Conservation (phyloP, 495 filamentous ascomycete species). For the Clavariopsis aquatica region DNA sequence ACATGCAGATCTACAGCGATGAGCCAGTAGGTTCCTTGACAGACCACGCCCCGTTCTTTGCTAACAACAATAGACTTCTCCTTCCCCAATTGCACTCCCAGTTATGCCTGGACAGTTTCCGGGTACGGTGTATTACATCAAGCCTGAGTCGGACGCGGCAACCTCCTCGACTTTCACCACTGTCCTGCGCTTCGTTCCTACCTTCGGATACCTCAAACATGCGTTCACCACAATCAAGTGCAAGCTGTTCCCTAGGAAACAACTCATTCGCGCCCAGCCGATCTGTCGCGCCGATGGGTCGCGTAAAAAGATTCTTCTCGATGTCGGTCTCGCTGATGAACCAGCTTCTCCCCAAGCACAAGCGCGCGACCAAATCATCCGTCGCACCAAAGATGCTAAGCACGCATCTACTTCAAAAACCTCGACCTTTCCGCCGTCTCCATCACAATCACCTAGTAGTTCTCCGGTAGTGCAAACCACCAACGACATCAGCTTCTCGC, state of each 20-base stretch:
- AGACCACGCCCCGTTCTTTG: not conserved
- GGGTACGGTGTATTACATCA: not conserved
- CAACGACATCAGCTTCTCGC: no score
- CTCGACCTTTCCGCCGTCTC: no score
- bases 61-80: not conserved
- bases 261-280: slow-evolving; percentile 16
- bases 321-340: slow-evolving; percentile 1
- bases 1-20: not conserved
- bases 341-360: not conserved
- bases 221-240: not conserved
- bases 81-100: not conserved
- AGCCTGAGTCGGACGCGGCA: not conserved
- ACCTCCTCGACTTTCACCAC: not conserved
- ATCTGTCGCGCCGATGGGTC: not conserved
- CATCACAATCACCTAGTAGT: no score
- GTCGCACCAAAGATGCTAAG: not conserved
- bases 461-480: no score
- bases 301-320: slow-evolving; percentile 32
- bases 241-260: not conserved
- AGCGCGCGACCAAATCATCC: not conserved
- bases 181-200: not conserved
- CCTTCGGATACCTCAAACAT: not conserved
- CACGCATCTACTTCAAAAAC: no score
- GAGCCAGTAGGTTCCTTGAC: not conserved
- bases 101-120: not conserved